Evolutionary conservation across 108 stramenopile species (phyloP), one percentile per base, ranked within the genome.

Genomic region (Nitzschia sp.): DNA sequence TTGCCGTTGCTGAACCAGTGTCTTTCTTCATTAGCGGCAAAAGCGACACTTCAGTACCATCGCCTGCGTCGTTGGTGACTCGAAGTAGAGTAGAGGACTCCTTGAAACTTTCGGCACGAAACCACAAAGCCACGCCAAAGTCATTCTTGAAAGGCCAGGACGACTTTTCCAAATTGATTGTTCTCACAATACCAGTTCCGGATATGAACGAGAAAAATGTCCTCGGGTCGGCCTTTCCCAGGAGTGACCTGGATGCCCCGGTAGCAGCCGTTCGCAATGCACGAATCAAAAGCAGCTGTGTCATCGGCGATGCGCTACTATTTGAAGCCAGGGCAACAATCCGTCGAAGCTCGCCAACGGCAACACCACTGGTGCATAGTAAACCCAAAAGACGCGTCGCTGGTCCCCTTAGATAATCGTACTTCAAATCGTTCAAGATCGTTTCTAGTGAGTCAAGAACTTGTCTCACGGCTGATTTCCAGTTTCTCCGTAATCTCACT

Each of bases 71-170:
- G 9, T 75, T 74, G 25, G 47, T 50, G 1, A 77, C 80, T 35
- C 75, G 58, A 61, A 90, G 63, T 35, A 93, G 67, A 11, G 76
- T 74, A 2, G 73, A 62, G 29, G 58, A 48, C 19, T 58, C 54
- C n/a, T 35, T n/a, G 58, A 85, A 89, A 23, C 75, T 60, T 63
- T 93, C 91, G 27, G 81, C 83, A 15, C 91, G 85, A 59, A 93
- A 93, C 85, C 85, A 88, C 31, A 85, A 63, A 11, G 91, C 87
- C 81, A 85, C 77, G 21, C 84, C 85, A 74, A 88, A 93, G 53
- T 89, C 84, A 65, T 85, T 73, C 45, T 77, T 83, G 69, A 93
- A 93, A 36, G 91, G 91, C 91, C 91, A 93, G 47, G 81, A 26
- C 33, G 74, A 44, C 15, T 80, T 60, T 23, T 71, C 72, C 22